phyloP scores from a whole-genome alignment of 192 early-diverging fungal species.

The Dissophora globulifera region DNA sequence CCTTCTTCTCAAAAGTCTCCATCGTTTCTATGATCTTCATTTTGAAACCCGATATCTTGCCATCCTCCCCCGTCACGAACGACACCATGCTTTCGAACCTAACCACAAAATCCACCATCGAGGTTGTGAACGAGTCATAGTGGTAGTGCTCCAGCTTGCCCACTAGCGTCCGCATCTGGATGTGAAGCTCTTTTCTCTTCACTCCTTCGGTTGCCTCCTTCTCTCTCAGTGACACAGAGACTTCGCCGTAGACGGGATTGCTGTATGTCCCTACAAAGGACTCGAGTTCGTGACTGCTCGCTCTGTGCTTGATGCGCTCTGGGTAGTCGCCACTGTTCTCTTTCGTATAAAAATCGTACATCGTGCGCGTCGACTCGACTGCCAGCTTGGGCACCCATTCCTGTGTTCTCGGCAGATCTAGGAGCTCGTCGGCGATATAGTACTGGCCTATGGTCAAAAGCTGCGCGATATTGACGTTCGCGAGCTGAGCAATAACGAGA shows the following conservation, averaged over 20 bases:
- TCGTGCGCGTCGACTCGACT: not conserved
- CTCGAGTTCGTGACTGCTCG: not conserved
- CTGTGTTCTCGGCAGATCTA: constrained; percentile 12
- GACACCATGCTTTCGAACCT: not conserved
- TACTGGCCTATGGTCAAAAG: not conserved
- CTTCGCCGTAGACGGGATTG: constrained; percentile 6
- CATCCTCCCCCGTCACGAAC: not conserved
- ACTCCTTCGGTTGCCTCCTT: not conserved
- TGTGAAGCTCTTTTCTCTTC: not conserved
- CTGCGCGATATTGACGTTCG: not conserved
- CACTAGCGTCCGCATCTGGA: not conserved
- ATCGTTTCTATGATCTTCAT: no score
- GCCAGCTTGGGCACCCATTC: constrained; percentile 3
- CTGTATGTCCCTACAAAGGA: constrained; percentile 11
- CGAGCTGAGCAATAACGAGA: not conserved
- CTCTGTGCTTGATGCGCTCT: not conserved
- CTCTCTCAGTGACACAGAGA: not conserved
- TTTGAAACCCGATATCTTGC: not conserved
- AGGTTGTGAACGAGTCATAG: constrained; percentile 4
- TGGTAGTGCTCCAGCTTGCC: constrained; percentile 18
- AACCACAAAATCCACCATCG: not conserved
- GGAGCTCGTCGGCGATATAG: constrained; percentile 20
- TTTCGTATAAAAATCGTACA: not conserved
- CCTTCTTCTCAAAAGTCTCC: not conserved
- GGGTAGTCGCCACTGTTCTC: not conserved